Evolutionary conservation across 495 filamentous ascomycete species (phyloP), one percentile per base, ranked within the genome.

Genomic region (Penicillium steckii): DNA sequence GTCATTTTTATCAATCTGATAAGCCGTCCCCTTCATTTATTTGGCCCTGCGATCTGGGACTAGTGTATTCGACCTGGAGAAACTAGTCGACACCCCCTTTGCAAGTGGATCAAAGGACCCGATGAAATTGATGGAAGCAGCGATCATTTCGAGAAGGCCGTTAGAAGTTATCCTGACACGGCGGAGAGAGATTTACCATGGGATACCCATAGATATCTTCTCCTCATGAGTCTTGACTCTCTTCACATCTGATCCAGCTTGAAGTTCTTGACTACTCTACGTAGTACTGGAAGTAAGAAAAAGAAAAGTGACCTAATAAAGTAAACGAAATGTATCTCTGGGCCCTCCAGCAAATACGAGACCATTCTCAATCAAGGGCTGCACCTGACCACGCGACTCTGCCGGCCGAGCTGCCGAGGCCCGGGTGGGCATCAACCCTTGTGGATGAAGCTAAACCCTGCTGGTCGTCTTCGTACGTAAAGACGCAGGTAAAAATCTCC

Each of bases 1-100:
- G 41, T 44, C 41, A 56, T n/a, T 40, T 44, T 64, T 60, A 65
- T 65, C 62, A 62, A 63, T 62, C 59, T 56, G 62, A 65, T 65
- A 65, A 65, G 62, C 54, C 19, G 6, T 8, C 18, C 37, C 19
- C 12, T 53, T 30, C 12, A 40, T 25, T 41, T 2, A 27, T 32
- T 47, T 48, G 18, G 5, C 46, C 42, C 53, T 54, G n/a, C 26
- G 43, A 50, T 54, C 56, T 43, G 51, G 44, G 43, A 46, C 47
- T 59, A 53, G 50, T 58, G 55, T 37, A 23, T 24, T 45, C 27
- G 27, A 8, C 23, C 12, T 15, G 19, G 12, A 33, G 37, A 41
- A 41, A 41, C 21, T 41, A 41, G 38, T 41, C 38, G 38, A 10
- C 23, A 12, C 42, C 15, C 48, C 32, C 41, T 24, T 44, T 19